Evolutionary conservation across 495 filamentous ascomycete genomes (phyloP).

Genomic region (Daldinia caldariorum): DNA sequence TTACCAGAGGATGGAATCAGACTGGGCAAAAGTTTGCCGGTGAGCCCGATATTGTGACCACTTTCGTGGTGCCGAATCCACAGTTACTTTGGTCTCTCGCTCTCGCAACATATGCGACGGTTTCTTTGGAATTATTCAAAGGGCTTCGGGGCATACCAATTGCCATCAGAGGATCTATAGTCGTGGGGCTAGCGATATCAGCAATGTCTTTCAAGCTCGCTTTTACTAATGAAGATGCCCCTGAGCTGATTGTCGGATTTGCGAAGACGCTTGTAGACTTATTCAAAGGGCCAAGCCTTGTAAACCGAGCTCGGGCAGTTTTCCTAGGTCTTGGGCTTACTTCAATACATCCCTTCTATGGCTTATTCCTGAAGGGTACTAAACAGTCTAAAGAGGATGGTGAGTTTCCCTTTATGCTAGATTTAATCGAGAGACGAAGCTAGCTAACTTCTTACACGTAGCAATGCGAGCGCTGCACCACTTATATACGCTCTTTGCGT

Average conservation of each 20-base stretch:
- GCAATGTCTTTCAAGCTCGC: slow-evolving; percentile 85
- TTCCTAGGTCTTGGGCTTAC: slow-evolving; percentile 64
- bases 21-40: slow-evolving; percentile 95
- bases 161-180: slow-evolving; percentile 36
- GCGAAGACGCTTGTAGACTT: slow-evolving; percentile 54
- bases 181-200: slow-evolving; percentile 58
- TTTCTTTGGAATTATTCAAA: slow-evolving; percentile 49
- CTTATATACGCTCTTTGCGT: slow-evolving; percentile 77
- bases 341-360: slow-evolving; percentile 50
- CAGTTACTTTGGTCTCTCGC: slow-evolving; percentile 79
- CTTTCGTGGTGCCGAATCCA: slow-evolving; percentile 69
- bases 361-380: slow-evolving; percentile 33
- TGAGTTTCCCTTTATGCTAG: slow-evolving; percentile 30
- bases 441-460: slow-evolving; percentile 33
- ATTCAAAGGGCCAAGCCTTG: slow-evolving; percentile 58
- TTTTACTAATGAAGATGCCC: slow-evolving; percentile 84
- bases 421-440: not conserved
- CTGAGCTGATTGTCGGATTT: slow-evolving; percentile 75
- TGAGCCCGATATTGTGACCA: slow-evolving; percentile 81
- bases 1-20: slow-evolving; percentile 88
- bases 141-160: slow-evolving; percentile 50
- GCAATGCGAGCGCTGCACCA: slow-evolving; percentile 66
- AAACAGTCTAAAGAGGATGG: slow-evolving; percentile 40
- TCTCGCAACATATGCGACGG: slow-evolving; percentile 68
- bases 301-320: slow-evolving; percentile 61